These are phyloP conservation scores for Datisca glomerata DNA, from an alignment of 306 rosid species.

Conservation along the genomic window DNA sequence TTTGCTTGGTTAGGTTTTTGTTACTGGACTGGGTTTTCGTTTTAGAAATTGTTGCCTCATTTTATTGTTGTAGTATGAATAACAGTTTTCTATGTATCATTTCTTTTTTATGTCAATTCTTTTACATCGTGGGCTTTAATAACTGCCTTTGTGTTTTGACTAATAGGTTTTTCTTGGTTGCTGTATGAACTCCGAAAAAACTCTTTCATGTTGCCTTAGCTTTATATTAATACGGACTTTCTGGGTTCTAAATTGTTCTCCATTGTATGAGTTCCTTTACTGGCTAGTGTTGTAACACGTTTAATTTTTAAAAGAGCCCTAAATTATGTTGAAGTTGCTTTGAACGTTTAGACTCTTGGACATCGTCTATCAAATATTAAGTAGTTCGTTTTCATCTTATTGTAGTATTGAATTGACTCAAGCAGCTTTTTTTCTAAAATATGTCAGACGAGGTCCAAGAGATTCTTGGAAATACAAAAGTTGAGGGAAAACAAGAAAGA, in stretches of 20 bases:
- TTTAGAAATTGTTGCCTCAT: too few species aligned
- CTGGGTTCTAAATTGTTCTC: too few species aligned
- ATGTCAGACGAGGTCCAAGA: constrained; percentile 68
- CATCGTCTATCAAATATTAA: neutral
- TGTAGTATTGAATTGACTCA: neutral
- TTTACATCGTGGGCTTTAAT: neutral
- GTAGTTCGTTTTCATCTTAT: too few species aligned
- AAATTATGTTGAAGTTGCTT: neutral
- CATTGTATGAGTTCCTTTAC: too few species aligned
- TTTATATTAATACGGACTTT: too few species aligned
- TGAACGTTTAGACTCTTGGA: neutral
- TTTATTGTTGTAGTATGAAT: too few species aligned
- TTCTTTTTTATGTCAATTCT: too few species aligned
- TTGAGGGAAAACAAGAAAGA: constrained; percentile 80
- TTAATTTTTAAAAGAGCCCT: too few species aligned
- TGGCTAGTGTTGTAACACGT: too few species aligned
- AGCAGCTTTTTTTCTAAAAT: constrained; percentile 7
- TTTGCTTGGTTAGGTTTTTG: too few species aligned
- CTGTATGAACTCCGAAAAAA: neutral
- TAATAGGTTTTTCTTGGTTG: neutral
- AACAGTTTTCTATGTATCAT: too few species aligned
- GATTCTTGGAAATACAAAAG: constrained; percentile 92
- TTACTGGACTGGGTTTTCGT: too few species aligned
- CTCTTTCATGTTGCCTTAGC: neutral
- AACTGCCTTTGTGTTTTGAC: neutral